Conservation (phyloP, 371 early-diverging fungal genomes). For the Encephalitozoon romaleae region DNA sequence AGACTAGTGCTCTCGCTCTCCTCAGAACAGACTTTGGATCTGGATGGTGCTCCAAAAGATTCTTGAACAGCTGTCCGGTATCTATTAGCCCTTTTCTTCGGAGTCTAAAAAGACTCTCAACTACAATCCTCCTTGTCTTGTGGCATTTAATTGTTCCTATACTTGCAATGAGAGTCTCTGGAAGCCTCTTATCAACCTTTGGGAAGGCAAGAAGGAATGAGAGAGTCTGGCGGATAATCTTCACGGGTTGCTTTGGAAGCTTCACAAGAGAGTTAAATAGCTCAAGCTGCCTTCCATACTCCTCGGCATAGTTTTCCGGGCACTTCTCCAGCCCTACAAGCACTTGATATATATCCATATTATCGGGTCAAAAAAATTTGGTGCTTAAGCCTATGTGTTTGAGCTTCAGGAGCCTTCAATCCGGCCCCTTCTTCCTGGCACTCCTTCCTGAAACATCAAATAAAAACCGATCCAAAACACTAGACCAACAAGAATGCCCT, state of each 20-base stretch:
- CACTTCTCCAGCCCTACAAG: slow-evolving; percentile 6
- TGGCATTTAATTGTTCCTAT: not conserved
- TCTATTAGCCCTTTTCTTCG: not conserved
- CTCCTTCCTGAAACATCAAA: not conserved
- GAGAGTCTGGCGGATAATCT: slow-evolving; percentile 14
- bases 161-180: not conserved
- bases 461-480: not conserved
- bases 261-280: not conserved
- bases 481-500: not conserved
- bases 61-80: not conserved
- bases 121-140: slow-evolving; percentile 1
- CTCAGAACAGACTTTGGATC: not conserved
- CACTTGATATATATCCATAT: slow-evolving; percentile 5
- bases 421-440: not conserved
- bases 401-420: not conserved
- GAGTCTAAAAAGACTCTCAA: not conserved
- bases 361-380: slow-evolving; percentile 1
- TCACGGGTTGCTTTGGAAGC: slow-evolving; percentile 19
- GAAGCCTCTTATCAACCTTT: not conserved
- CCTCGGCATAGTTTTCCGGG: slow-evolving; percentile 11
- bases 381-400: not conserved
- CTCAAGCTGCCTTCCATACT: slow-evolving; percentile 16
- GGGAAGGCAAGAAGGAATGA: slow-evolving; percentile 2
- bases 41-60: slow-evolving; percentile 6
- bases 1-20: not conserved